Percentiles rank a stretch among this genome's conserved stretches.
Conservation (phyloP, 106 monocot species). For the Dioscorea zingiberensis region DNA sequence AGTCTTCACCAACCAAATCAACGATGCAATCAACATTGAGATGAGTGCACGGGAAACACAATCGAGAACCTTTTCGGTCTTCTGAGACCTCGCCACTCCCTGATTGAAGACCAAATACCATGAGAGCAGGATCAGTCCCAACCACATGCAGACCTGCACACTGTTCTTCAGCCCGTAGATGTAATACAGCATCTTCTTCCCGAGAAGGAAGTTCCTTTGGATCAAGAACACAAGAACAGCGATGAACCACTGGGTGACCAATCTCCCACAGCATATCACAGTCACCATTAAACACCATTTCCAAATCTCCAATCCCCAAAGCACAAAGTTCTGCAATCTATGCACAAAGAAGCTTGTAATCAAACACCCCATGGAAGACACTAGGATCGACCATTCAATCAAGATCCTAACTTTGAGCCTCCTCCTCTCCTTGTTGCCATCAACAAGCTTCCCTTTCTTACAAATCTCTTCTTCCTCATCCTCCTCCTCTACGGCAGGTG, state of each 20-base stretch:
- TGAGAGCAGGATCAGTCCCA: constrained; percentile 48
- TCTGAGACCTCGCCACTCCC: constrained; percentile 29
- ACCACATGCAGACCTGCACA: constrained; percentile 66
- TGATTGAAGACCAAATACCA: constrained; percentile 70
- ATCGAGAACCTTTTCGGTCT: constrained; percentile 39
- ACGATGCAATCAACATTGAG: constrained; percentile 63
- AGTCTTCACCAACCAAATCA: constrained; percentile 79
- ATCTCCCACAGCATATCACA: constrained; percentile 58
- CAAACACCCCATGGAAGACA: constrained; percentile 36
- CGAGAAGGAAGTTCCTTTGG: constrained; percentile 79
- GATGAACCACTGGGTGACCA: constrained; percentile 64
- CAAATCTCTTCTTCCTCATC: constrained; percentile 70
- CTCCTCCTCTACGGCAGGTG: constrained; percentile 29
- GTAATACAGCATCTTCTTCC: constrained; percentile 90
- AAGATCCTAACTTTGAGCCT: constrained; percentile 22
- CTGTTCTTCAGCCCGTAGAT: constrained; percentile 76
- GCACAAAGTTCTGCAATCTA: constrained; percentile 25
- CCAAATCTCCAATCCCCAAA: constrained; percentile 94
- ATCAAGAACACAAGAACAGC: constrained; percentile 60
- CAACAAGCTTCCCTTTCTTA: constrained; percentile 22
- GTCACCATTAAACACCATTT: constrained; percentile 87
- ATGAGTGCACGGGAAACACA: constrained; percentile 39
- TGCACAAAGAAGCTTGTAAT: constrained; percentile 47
- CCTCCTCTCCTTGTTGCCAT: constrained; percentile 7
- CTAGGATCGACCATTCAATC: constrained; percentile 60